Percentiles rank a stretch among this genome's conserved stretches.
Conservation (phyloP, 1,284 basidiomycete species). For the Marasmius sp. region DNA sequence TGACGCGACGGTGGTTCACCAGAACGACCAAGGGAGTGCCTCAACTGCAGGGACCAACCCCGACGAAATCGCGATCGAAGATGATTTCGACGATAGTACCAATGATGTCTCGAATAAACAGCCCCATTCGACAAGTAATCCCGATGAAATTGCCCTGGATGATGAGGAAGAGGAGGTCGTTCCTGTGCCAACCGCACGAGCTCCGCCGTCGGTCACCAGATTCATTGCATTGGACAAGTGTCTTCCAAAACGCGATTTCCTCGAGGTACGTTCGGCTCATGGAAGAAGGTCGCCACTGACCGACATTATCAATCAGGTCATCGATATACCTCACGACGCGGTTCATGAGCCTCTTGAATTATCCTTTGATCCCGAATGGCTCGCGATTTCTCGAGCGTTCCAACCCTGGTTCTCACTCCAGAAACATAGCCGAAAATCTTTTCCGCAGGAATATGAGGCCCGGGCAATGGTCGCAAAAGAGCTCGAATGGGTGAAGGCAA, state of each 20-base stretch:
- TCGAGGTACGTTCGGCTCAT: constrained; percentile 64
- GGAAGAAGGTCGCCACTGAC: constrained; percentile 5
- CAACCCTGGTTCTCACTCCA: constrained; percentile 71
- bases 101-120: background rate
- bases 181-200: constrained; percentile 30
- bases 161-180: constrained; percentile 55
- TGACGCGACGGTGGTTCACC: constrained; percentile 69
- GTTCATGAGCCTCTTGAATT: constrained; percentile 36
- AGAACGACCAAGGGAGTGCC: constrained; percentile 13
- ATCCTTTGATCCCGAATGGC: constrained; percentile 87
- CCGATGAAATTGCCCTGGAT: constrained; percentile 70
- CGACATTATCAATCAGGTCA: constrained; percentile 47
- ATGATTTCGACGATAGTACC: constrained; percentile 33
- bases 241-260: constrained; percentile 75
- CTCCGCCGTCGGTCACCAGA: constrained; percentile 46
- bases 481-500: constrained; percentile 62
- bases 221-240: constrained; percentile 97
- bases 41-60: constrained; percentile 42
- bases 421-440: constrained; percentile 40
- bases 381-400: constrained; percentile 88
- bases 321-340: constrained; percentile 44
- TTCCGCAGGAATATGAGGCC: constrained; percentile 62
- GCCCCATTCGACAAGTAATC: constrained; percentile 40
- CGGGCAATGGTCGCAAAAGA: constrained; percentile 62
- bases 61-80: constrained; percentile 66